phyloP scores from a whole-genome alignment of 495 filamentous ascomycete species.

The Pyronema domesticum region DNA sequence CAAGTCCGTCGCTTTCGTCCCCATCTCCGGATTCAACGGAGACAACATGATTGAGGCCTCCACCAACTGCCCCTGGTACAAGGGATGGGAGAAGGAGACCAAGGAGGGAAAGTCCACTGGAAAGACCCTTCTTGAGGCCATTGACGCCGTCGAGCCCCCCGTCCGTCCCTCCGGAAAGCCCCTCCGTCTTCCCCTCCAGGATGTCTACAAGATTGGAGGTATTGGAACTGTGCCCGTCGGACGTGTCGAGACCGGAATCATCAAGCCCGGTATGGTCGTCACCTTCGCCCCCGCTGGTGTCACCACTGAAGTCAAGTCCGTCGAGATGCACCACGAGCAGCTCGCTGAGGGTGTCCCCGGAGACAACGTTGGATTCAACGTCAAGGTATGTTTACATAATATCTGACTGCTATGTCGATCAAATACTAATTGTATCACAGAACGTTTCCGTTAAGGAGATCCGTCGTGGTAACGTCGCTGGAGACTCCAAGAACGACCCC shows the following conservation, averaged over 20 bases:
- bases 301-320: slow-evolving; percentile 99
- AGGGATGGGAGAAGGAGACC: slow-evolving; percentile 98
- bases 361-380: slow-evolving; percentile 99
- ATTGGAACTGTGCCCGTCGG: slow-evolving; percentile 99
- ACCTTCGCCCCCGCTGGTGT: slow-evolving; percentile 93
- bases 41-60: slow-evolving; percentile 98
- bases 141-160: slow-evolving; percentile 88
- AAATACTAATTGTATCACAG: slow-evolving; percentile 35
- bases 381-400: slow-evolving; percentile 28
- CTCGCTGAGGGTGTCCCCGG: slow-evolving; percentile 87
- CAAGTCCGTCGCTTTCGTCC: slow-evolving; percentile 93
- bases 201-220: slow-evolving; percentile 99
- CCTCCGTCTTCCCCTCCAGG: slow-evolving; percentile 98
- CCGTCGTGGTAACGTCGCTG: slow-evolving; percentile 97
- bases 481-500: slow-evolving; percentile 99
- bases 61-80: slow-evolving; percentile 98
- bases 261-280: slow-evolving; percentile 95
- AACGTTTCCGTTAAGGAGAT: slow-evolving; percentile 99
- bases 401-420: background rate
- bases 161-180: slow-evolving; percentile 90
- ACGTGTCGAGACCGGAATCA: slow-evolving; percentile 98
- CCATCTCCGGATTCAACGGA: slow-evolving; percentile 99
- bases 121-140: slow-evolving; percentile 98
- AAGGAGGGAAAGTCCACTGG: slow-evolving; percentile 69
- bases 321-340: slow-evolving; percentile 98